Evolutionary conservation across 2,329 filamentous ascomycete genomes (phyloP), one percentile per base, ranked within the genome.

Genomic region (Colletotrichum melonis): DNA sequence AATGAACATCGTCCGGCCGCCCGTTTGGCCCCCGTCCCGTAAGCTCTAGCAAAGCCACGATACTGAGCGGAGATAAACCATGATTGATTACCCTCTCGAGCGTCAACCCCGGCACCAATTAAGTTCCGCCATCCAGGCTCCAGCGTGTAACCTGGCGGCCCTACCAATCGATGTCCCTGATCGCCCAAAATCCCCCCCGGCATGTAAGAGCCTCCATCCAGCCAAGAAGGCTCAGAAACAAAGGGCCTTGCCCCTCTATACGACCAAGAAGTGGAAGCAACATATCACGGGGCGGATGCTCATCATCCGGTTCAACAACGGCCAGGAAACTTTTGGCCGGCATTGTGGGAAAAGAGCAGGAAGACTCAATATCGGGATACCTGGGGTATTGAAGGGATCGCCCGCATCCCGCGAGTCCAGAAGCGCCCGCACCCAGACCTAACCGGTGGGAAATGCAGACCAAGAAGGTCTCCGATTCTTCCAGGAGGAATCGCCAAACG

Each of bases 141-240:
- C 22, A 58, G 32, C 19, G 6, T 38, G 49, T 52, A 63, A 63
- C 46, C 54, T 55, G 52, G 64, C 52, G 24, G 55, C 55, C 38
- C 57, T 60, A 67, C 55, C 63, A 67, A 22, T 71, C 60, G 60
- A 69, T 22, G 32, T 22, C 26, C 22, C 42, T 19, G 22, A 28
- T 56, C 54, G 54, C 22, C 30, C 35, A 35, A 68, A 26, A 19
- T 7, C 42, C 6, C 14, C 55, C 69, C 54, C 8, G 7, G 42
- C 11, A 4, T 49, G 16, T 28, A 55, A 60, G 46, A 73, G 28
- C 54, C 59, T 12, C 9, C 7, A 7, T 70, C 62, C 42, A 35
- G 66, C 66, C 70, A 69, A 73, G 70, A 22, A 55, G 19, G 22
- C 28, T 3, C 42, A 24, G 59, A 60, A 65, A 69, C 70, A 56